Conservation (phyloP, 345 rosid species). For the Brassica nigra region DNA sequence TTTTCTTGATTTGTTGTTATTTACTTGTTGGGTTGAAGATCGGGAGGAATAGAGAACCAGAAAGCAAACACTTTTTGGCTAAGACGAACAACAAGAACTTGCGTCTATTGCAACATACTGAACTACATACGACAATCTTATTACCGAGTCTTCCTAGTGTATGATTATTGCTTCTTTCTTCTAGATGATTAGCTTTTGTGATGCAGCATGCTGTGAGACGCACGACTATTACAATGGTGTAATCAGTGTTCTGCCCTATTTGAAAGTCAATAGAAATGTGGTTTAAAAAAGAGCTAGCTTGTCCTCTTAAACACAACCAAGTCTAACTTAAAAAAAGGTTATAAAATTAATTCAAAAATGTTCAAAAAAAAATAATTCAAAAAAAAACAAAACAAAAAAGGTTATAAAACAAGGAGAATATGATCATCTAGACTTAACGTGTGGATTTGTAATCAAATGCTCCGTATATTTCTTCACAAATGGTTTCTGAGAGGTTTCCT, state of each 20-base stretch:
- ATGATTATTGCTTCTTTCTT: neutral
- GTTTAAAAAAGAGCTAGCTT: neutral
- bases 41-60: neutral
- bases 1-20: neutral
- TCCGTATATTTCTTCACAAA: neutral
- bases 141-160: neutral
- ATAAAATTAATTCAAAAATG: neutral
- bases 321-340: slow-evolving; percentile 1
- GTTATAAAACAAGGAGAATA: neutral
- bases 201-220: slow-evolving; percentile 9
- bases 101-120: neutral
- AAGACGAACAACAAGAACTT: neutral
- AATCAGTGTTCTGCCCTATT: neutral
- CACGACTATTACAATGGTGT: neutral
- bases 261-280: neutral
- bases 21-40: neutral
- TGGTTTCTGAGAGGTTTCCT: slow-evolving; percentile 14
- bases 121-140: neutral
- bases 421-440: neutral
- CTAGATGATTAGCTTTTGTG: neutral
- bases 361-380: too few relatives aligned
- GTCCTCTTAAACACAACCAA: neutral
- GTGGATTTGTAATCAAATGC: neutral
- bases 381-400: neutral
- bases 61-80: neutral